These are phyloP conservation scores for Cutaneotrichosporon mucoides DNA, from an alignment of 1,284 basidiomycete species.

Conservation along the genomic window DNA sequence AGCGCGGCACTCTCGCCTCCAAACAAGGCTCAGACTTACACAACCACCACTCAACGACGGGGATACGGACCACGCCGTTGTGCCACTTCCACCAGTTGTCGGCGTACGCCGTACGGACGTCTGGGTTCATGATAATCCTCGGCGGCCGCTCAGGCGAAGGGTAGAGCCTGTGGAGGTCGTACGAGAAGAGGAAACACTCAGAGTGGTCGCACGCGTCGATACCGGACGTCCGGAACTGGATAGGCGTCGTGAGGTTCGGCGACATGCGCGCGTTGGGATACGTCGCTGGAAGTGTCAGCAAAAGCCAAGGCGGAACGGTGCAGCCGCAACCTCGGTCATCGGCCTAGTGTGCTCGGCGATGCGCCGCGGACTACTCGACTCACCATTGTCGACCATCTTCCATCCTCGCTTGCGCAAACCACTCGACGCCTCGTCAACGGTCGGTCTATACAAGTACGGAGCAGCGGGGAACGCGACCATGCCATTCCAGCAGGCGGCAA, in stretches of 20 bases:
- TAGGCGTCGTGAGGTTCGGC: slow-evolving; percentile 47
- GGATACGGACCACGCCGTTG: slow-evolving; percentile 53
- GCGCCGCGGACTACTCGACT: slow-evolving; percentile 14
- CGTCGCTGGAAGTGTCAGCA: slow-evolving; percentile 24
- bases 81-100: slow-evolving; percentile 52
- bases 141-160: slow-evolving; percentile 40
- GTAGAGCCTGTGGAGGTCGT: slow-evolving; percentile 57
- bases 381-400: slow-evolving; percentile 41
- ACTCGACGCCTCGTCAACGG: slow-evolving; percentile 12
- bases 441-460: slow-evolving; percentile 50
- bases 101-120: slow-evolving; percentile 50
- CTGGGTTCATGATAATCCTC: slow-evolving; percentile 54
- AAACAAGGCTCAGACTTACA: slow-evolving; percentile 20
- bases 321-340: no score
- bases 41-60: slow-evolving; percentile 54
- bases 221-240: slow-evolving; percentile 53
- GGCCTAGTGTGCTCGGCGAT: slow-evolving; percentile 9
- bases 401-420: slow-evolving; percentile 24
- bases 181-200: slow-evolving; percentile 57
- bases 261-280: slow-evolving; percentile 36
- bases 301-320: not conserved
- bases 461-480: slow-evolving; percentile 54
- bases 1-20: not conserved
- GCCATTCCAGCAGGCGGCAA: slow-evolving; percentile 54
- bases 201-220: slow-evolving; percentile 54